A percentile compares a stretch with the other conserved stretches of the same genome.
Conservation (phyloP, 177 flowering plant species). For the Vitis hybrid region DNA sequence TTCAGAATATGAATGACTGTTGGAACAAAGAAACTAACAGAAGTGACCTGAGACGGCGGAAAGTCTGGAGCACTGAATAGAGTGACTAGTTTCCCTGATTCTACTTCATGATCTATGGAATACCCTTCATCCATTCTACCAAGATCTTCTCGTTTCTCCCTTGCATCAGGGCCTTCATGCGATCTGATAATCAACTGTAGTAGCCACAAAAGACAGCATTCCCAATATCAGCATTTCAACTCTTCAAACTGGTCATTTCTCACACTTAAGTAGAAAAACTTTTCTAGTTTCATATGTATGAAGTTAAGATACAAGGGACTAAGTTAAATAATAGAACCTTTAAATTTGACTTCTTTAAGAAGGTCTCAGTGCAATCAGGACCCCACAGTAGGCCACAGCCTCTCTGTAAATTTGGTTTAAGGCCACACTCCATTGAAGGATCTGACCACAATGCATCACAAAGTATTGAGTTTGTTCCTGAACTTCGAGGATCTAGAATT, state of each 20-base stretch:
- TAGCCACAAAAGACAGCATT: background rate
- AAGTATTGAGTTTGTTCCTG: constrained; percentile 15
- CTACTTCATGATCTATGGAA: constrained; percentile 25
- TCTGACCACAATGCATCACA: constrained; percentile 29
- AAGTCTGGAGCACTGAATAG: constrained; percentile 32
- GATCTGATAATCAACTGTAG: constrained; percentile 31
- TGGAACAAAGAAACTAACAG: background rate
- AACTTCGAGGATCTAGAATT: constrained; percentile 14
- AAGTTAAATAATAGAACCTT: constrained; percentile 17
- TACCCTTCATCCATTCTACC: constrained; percentile 22
- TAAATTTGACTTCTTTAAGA: constrained; percentile 18
- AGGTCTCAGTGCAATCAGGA: constrained; percentile 32
- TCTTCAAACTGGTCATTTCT: no score
- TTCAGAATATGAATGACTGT: background rate
- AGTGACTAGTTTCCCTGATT: constrained; percentile 27
- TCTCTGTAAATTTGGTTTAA: constrained; percentile 10
- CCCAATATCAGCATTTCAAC: background rate
- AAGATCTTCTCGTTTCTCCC: constrained; percentile 14
- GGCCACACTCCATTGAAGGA: constrained; percentile 22
- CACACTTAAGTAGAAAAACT: background rate
- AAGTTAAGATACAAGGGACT: no score
- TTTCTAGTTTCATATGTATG: no score
- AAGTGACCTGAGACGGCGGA: constrained; percentile 17
- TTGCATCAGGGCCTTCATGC: constrained; percentile 33
- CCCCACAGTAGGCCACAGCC: constrained; percentile 28